Evolutionary conservation across 2,329 filamentous ascomycete species (phyloP), one percentile per base, ranked within the genome.

Genomic region (Tolypocladium guangdongense): DNA sequence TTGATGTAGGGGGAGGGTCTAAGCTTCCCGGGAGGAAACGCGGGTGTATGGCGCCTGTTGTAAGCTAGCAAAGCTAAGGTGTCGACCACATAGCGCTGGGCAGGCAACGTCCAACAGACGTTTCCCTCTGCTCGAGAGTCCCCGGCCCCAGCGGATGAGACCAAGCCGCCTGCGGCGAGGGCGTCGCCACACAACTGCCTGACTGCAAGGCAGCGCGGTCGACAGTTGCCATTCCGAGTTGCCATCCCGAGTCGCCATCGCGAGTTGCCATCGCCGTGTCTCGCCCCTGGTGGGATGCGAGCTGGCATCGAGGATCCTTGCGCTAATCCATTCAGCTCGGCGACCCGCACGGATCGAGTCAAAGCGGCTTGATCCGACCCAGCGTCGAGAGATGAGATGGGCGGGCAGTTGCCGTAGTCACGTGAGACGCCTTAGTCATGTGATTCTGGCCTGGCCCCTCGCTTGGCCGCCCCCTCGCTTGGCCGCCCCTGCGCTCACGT

Each of bases 401-500:
- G 20, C 20, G 7, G 39, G 3, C 10, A 4, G 20, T 24, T 8
- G 14, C 41, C 14, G 41, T 0, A 5, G 14, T 54, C 56, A 57
- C 30, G 51, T 58, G 43, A 33, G 1, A 38, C 0, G 2, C 33
- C 39, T 30, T 0, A 5, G 36, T 53, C 54, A 55, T 46, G 46
- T 57, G 55, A 32, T 7, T 4, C n/a, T 1, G 27, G 27, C 27
- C n/a, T n/a, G 14, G 11, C 7, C n/a, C 2, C 27, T n/a, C n/a
- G n/a, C n/a, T n/a, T n/a, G n/a, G n/a, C n/a, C n/a, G n/a, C n/a
- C n/a, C n/a, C n/a, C n/a, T 62, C 60, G 58, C 60, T 58, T 58
- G 55, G 52, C 63, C 61, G 58, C 58, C 59, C 59, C 55, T 51
- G 57, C 59, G 57, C 64, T 68, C 66, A 70, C 68, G 68, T 69